phyloP scores from a whole-genome alignment of 352 stramenopile species.

The Elongisporangium senticosum region DNA sequence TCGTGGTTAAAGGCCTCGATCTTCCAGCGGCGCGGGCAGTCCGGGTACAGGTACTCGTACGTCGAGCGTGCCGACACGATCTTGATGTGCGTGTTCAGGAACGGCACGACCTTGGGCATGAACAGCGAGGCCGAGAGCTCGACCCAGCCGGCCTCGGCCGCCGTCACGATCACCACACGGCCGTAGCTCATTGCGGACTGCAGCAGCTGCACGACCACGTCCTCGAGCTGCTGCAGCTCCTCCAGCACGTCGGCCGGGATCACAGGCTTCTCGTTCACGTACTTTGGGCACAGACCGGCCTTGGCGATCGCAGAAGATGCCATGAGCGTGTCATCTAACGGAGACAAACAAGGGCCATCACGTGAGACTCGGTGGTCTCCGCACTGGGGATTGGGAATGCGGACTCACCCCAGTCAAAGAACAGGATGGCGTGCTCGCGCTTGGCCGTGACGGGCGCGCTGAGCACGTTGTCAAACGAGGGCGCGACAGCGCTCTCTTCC shows the following conservation, averaged over 20 bases:
- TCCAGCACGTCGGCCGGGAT: slow-evolving; percentile 67
- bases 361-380: neutral
- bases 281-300: slow-evolving; percentile 76
- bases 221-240: slow-evolving; percentile 72
- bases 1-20: slow-evolving; percentile 87
- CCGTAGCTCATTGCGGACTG: slow-evolving; percentile 65
- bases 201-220: slow-evolving; percentile 69
- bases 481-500: slow-evolving; percentile 18
- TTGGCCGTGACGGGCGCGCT: slow-evolving; percentile 21
- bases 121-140: slow-evolving; percentile 85
- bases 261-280: slow-evolving; percentile 76
- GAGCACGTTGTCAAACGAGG: slow-evolving; percentile 39
- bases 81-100: slow-evolving; percentile 79
- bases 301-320: slow-evolving; percentile 77
- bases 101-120: slow-evolving; percentile 74
- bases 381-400: neutral
- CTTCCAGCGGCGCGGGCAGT: slow-evolving; percentile 84
- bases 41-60: slow-evolving; percentile 86
- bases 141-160: slow-evolving; percentile 87
- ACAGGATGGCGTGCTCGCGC: slow-evolving; percentile 68
- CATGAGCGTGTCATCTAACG: slow-evolving; percentile 76
- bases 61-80: slow-evolving; percentile 87
- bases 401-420: slow-evolving; percentile 80
- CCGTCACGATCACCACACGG: slow-evolving; percentile 86
- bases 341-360: slow-evolving; percentile 1